Percentiles rank a stretch among this genome's conserved stretches.
Conservation (phyloP, 2,329 filamentous ascomycete genomes). For the Trichoderma koningiopsis region DNA sequence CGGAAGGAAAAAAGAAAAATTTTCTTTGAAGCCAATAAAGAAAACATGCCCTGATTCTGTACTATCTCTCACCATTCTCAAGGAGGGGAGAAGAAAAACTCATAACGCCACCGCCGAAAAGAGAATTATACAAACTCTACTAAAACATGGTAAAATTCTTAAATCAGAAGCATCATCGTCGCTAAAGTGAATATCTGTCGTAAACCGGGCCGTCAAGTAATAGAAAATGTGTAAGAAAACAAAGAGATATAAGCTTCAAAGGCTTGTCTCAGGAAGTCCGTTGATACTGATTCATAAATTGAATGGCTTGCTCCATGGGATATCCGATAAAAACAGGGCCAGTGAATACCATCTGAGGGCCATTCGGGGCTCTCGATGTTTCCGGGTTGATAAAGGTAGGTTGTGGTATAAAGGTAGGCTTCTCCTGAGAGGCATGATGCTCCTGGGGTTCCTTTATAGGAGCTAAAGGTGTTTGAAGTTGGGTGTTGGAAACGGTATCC, state of each 20-base stretch:
- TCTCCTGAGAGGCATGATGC: slow-evolving; percentile 28
- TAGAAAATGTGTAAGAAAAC: slow-evolving; percentile 22
- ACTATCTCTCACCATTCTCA: not conserved
- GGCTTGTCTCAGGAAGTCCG: slow-evolving; percentile 31
- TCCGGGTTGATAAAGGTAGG: slow-evolving; percentile 57
- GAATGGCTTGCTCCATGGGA: slow-evolving; percentile 77
- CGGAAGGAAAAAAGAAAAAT: slow-evolving; percentile 17
- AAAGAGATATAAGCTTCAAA: slow-evolving; percentile 23
- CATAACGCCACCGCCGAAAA: slow-evolving; percentile 38
- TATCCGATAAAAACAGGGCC: slow-evolving; percentile 95
- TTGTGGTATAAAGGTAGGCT: slow-evolving; percentile 34
- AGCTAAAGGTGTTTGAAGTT: slow-evolving; percentile 30
- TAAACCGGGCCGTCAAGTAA: not conserved
- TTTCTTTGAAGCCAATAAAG: not conserved
- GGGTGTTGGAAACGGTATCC: slow-evolving; percentile 15
- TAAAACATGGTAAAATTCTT: not conserved
- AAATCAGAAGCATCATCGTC: not conserved
- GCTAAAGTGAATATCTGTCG: slow-evolving; percentile 17
- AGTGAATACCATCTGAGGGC: slow-evolving; percentile 80
- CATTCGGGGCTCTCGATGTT: slow-evolving; percentile 37
- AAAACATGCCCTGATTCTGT: not conserved
- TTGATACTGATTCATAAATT: slow-evolving; percentile 66
- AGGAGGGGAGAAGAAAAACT: not conserved
- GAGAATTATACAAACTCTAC: not conserved
- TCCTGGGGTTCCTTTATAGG: slow-evolving; percentile 31